Conservation (phyloP, 345 rosid species). For the Ceriops decandra region DNA sequence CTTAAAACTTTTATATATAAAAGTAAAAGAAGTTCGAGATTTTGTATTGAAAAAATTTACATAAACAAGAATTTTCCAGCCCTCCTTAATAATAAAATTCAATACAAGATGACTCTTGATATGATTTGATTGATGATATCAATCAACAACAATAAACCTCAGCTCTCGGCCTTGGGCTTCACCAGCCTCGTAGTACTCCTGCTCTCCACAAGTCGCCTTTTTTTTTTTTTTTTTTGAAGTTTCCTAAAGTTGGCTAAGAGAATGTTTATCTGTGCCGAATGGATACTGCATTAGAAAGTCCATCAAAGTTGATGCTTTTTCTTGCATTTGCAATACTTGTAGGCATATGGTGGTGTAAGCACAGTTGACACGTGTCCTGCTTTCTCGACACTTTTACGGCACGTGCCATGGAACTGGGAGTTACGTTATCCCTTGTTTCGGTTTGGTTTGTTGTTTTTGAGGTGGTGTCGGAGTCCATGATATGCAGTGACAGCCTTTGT, state of each 20-base stretch:
- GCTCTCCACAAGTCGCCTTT: constrained; percentile 55
- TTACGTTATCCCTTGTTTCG: not conserved
- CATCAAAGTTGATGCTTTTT: not conserved
- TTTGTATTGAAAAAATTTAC: too few relatives aligned
- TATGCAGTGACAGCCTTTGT: too few relatives aligned
- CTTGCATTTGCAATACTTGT: not conserved
- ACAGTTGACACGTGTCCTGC: constrained; percentile 15
- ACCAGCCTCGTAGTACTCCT: constrained; percentile 50
- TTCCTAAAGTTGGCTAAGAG: not conserved
- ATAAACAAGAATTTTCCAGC: too few relatives aligned
- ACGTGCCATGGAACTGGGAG: constrained; percentile 17
- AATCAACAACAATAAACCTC: constrained; percentile 28
- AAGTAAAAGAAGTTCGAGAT: too few relatives aligned
- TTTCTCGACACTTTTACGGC: constrained; percentile 23
- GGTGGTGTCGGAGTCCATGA: too few relatives aligned
- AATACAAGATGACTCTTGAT: not conserved
- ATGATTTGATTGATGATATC: too few relatives aligned
- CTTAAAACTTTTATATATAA: too few relatives aligned
- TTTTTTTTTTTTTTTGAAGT: constrained; percentile 17
- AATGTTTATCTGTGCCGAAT: not conserved
- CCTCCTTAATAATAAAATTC: not conserved
- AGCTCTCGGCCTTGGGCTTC: constrained; percentile 49
- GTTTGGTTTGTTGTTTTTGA: not conserved
- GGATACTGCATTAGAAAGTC: not conserved
- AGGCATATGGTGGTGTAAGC: not conserved